Base-by-base conservation (phyloP, 306 rosid species). In the Prunus mongolica region DNA sequence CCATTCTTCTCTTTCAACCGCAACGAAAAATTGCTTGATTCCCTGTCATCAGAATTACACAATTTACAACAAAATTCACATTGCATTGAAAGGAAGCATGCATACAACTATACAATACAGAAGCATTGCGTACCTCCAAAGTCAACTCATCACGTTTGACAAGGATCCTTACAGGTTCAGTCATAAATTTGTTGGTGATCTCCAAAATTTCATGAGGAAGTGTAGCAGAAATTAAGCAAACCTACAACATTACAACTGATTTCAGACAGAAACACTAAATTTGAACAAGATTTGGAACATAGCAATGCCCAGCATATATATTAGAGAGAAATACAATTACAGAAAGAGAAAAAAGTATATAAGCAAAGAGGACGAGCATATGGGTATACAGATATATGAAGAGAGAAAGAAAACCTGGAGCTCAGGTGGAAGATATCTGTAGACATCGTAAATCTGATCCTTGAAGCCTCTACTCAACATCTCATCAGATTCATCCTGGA, bases 131-230 rank as follows among this genome's bases (percentile, higher is more conserved):
- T 72, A 91, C 99, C 97, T 96, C 99, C 83, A 96, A 76, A 47
- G 99, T 96, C 90, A 96, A 87, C 76, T 96, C 99, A 89, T 96
- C 99, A 89, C 97, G 98, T 78, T 96, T 96, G 69, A 96, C 99
- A 74, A 96, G 99, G 83, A 96, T 96, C 82, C 96, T 86, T 58
- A 96, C 91, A 72, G 99, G 98, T 73, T 96, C 99, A n/a, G 99
- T 89, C 99, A 96, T 96, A 75, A 96, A 96, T 80, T 96, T 96
- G 63, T 87, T 87, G 73, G 99, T 96, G 34, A 96, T 96, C 89
- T 96, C 99, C 89, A 96, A 82, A 74, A 96, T 96, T 84, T 96
- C 99, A 87, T 96, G 98, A 47, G 99, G 99, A 78, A 96, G 99
- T 47, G 99, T 96, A 63, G 99, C 99, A 80, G 98, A 95, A 84